Evolutionary conservation across 1,284 basidiomycete species (phyloP).

Genomic region (Melampsora abietis-canadensis): DNA sequence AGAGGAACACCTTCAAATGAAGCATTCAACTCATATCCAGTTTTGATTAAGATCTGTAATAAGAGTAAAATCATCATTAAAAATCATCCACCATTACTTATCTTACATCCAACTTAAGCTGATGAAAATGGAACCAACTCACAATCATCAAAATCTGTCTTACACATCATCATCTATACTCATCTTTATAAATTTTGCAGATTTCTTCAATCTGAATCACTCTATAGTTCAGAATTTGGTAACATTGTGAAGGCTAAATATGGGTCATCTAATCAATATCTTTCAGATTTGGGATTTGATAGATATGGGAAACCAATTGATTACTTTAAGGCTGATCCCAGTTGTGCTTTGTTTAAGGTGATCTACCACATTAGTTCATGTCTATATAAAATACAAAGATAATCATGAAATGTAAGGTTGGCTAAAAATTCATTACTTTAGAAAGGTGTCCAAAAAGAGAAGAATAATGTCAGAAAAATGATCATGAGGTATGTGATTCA

Average conservation of each 20-base stretch:
- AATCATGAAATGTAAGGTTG: no score
- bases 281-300: background rate
- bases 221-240: conserved; percentile 30
- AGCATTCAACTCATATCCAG: conserved; percentile 30
- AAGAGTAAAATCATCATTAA: conserved; percentile 31
- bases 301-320: background rate
- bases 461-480: background rate
- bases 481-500: no score
- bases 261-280: conserved; percentile 7
- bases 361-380: no score
- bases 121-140: conserved; percentile 4
- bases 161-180: conserved; percentile 16
- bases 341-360: background rate
- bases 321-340: background rate
- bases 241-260: conserved; percentile 27
- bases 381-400: no score
- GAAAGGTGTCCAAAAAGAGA: background rate
- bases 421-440: no score
- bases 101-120: background rate
- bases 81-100: background rate
- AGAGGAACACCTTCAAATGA: conserved; percentile 1
- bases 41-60: conserved; percentile 6
- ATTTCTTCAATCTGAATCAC: conserved; percentile 26
- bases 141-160: background rate
- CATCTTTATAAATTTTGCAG: conserved; percentile 20